phyloP scores from a whole-genome alignment of 352 stramenopile genomes.

The Globisporangium iwayamae region DNA sequence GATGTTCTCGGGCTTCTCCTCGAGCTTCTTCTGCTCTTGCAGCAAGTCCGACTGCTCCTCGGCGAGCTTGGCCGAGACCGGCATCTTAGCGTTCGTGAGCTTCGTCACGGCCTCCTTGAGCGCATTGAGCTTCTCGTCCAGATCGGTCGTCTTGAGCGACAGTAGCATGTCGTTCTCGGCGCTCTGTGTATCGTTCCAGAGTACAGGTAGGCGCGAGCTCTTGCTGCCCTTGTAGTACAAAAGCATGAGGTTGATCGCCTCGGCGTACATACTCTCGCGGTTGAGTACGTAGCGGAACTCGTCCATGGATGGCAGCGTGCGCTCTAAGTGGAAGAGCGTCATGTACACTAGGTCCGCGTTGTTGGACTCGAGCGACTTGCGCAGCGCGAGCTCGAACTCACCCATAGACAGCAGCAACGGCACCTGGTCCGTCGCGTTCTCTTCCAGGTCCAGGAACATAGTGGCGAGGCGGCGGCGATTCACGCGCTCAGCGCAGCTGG shows the following conservation, averaged over 20 bases:
- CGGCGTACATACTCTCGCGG: slow-evolving; percentile 62
- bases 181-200: slow-evolving; percentile 63
- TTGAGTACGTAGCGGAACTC: slow-evolving; percentile 78
- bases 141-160: slow-evolving; percentile 56
- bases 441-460: slow-evolving; percentile 87
- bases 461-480: slow-evolving; percentile 84
- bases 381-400: slow-evolving; percentile 87
- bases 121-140: slow-evolving; percentile 63
- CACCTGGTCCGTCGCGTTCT: slow-evolving; percentile 87
- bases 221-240: slow-evolving; percentile 76
- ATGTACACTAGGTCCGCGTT: slow-evolving; percentile 90
- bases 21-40: slow-evolving; percentile 80
- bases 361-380: slow-evolving; percentile 86
- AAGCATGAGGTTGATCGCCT: slow-evolving; percentile 75
- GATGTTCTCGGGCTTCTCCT: slow-evolving; percentile 78
- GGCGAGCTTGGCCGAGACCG: slow-evolving; percentile 57
- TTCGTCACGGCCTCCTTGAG: slow-evolving; percentile 68
- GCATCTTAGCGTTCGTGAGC: slow-evolving; percentile 65
- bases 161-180: slow-evolving; percentile 73
- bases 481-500: slow-evolving; percentile 72
- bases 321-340: slow-evolving; percentile 85
- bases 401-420: slow-evolving; percentile 88
- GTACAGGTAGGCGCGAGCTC: slow-evolving; percentile 46
- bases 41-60: slow-evolving; percentile 88
- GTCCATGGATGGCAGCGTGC: slow-evolving; percentile 74